These are phyloP conservation scores for Lachnellula suecica DNA, from an alignment of 2,329 filamentous ascomycete species.

Conservation along the genomic window DNA sequence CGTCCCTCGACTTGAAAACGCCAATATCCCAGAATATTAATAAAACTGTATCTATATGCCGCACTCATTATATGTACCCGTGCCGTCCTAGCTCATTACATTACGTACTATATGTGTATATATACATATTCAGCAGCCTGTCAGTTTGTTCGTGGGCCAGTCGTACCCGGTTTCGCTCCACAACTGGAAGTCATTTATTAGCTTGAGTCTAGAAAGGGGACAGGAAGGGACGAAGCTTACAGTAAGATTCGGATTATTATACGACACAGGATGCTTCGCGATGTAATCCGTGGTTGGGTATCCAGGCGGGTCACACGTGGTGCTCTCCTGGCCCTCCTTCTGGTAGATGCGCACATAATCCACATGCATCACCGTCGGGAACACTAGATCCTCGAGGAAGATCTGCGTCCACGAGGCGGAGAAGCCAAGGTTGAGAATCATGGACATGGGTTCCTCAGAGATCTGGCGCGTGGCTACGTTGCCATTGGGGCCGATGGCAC, in stretches of 20 bases:
- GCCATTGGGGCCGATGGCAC: constrained; percentile 52
- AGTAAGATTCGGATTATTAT: constrained; percentile 56
- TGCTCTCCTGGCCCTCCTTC: constrained; percentile 42
- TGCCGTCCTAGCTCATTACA: not conserved
- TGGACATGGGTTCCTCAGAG: constrained; percentile 52
- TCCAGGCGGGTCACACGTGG: constrained; percentile 55
- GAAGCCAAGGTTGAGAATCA: constrained; percentile 53
- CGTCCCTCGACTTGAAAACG: too few relatives aligned
- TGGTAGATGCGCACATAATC: constrained; percentile 57
- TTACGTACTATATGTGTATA: not conserved
- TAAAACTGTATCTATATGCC: too few relatives aligned
- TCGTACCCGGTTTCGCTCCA: constrained; percentile 30
- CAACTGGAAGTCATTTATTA: constrained; percentile 13
- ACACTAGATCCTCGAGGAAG: constrained; percentile 42
- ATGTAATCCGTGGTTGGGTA: constrained; percentile 70
- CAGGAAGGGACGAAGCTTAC: constrained; percentile 34
- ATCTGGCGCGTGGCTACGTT: constrained; percentile 49
- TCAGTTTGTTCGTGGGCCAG: constrained; percentile 31
- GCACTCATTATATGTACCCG: not conserved
- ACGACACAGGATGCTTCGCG: constrained; percentile 56
- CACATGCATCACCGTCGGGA: constrained; percentile 51
- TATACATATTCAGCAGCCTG: constrained; percentile 18
- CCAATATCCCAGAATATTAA: too few relatives aligned
- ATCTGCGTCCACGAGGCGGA: constrained; percentile 49
- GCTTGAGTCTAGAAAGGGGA: not conserved